Base-by-base conservation (phyloP, 1,284 basidiomycete genomes). In the Trichosporon ovoides region DNA sequence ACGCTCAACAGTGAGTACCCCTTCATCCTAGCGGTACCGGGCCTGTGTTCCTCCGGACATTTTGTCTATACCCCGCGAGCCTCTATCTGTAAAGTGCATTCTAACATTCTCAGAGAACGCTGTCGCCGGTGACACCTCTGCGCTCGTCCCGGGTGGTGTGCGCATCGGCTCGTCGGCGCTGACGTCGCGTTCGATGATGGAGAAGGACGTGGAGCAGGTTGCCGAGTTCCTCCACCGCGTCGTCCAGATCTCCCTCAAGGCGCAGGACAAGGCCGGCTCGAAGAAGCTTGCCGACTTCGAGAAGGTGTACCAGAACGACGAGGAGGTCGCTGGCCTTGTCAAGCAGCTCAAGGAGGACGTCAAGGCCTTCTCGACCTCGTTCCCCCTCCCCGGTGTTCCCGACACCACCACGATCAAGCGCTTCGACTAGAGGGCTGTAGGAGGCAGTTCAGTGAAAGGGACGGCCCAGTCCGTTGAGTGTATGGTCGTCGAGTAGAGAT, bases 201-300 rank as follows among this genome's bases (percentile, higher is more conserved):
- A 96, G 79, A 34, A 38, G 38, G 92, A 96, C 78, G 85, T 93
- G 78, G 86, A 73, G 78, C 75, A 85, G 65, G 92, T 98, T 57
- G 95, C 88, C 58, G 84, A 85, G 63, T 95, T 98, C 85, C 82
- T 97, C 61, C 90, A 95, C 82, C 90, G 92, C 54, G 84, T 88
- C 20, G 88, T 97, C 49, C 90, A 96, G 80, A 85, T 94, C 70
- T 85, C 91, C 53, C 83, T 93, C 51, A 74, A 83, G 46, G 82
- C 94, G 55, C 96, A 98, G 80, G 90, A 94, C 79, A 92, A 95
- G 80, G 90, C 94, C 36, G 94, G 94, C 53, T 85, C 85, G 64
- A 98, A 97, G 83, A 81, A 96, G 64, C 84, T 99, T 64, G 94
- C 94, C 82, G 95, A 98, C 83, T 98, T 98, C 73, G 84, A 94